Evolutionary conservation across 2,329 filamentous ascomycete species (phyloP), one percentile per base, ranked within the genome.

Genomic region (Aciculosporium take): DNA sequence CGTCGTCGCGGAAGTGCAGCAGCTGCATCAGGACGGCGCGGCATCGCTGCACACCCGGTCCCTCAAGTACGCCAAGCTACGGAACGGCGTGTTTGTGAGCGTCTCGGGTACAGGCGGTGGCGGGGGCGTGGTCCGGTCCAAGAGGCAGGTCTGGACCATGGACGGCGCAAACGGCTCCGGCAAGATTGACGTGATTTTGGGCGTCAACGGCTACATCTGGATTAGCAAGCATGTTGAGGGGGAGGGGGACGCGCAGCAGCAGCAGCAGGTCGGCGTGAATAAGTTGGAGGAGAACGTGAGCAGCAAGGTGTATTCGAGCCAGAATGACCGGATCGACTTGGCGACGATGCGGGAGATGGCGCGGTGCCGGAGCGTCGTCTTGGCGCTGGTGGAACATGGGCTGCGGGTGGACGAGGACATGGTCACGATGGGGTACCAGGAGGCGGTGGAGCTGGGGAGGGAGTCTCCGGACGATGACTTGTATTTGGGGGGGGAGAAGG

Each of bases 171-270:
- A 68, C 47, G 67, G 72, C 27, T 70, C 72, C 27, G 71, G 75
- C 40, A 80, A 78, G 47, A 74, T 98, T 23, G 85, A 95, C 56
- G 77, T 96, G 7, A 74, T 94, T 40, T 69, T 98, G 1, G 91
- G 91, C 2, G 91, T 98, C 30, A 98, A 98, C 54, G 91, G 91
- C 1, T 96, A 93, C 58, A 87, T 96, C 44, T 98, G 86, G 83
- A 88, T 96, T 55, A 80, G 81, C 61, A 88, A 85, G 65, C 86
- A 94, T 53, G 66, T 82, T 7, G 79, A 84, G 49, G 72, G 71
- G 28, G 69, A 71, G n/a, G 61, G 62, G 5, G 57, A 61, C 9
- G 21, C 34, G 34, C 34, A 36, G 34, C 31, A 35, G 21, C 30
- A 31, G 56, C 61, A 30, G 64, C 71, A 33, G 64, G 58, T 61